phyloP scores from a whole-genome alignment of 306 rosid genomes.

The Vigna unguiculata region DNA sequence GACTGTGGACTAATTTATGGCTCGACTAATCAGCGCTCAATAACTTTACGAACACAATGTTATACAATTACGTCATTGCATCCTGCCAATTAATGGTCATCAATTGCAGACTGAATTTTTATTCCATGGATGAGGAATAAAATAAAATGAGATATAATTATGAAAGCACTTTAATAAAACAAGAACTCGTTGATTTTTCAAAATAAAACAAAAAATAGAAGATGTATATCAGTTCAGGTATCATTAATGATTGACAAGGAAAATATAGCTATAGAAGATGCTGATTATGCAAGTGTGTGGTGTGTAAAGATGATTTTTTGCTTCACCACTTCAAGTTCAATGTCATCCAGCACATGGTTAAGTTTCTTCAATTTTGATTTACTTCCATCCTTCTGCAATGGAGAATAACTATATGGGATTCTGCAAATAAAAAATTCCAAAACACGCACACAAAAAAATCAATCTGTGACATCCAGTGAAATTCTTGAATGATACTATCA shows the following conservation, averaged over 20 bases:
- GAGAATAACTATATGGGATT: constrained; percentile 53
- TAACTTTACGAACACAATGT: constrained; percentile 4
- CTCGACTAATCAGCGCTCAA: constrained; percentile 16
- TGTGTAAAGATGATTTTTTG: constrained; percentile 36
- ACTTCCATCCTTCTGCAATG: constrained; percentile 54
- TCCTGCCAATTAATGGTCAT: constrained; percentile 22
- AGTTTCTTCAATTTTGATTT: constrained; percentile 50
- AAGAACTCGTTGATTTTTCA: constrained; percentile 27
- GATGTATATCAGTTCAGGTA: constrained; percentile 10
- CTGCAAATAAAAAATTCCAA: constrained; percentile 41
- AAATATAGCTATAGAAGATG: constrained; percentile 36
- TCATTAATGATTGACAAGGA: not conserved
- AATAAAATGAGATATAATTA: constrained; percentile 21
- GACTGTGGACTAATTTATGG: constrained; percentile 17
- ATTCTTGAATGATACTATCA: constrained; percentile 24
- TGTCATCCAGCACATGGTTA: constrained; percentile 57
- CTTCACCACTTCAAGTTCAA: constrained; percentile 73
- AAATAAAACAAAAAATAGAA: constrained; percentile 14
- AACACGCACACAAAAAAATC: constrained; percentile 10
- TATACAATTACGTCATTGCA: not conserved
- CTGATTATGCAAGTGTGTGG: not conserved
- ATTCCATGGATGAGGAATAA: constrained; percentile 28
- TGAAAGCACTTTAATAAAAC: constrained; percentile 3
- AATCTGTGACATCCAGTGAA: constrained; percentile 20
- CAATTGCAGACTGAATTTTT: not conserved